Conservation (phyloP, 768 basidiomycete species). For the Cyclocybe cylindracea region DNA sequence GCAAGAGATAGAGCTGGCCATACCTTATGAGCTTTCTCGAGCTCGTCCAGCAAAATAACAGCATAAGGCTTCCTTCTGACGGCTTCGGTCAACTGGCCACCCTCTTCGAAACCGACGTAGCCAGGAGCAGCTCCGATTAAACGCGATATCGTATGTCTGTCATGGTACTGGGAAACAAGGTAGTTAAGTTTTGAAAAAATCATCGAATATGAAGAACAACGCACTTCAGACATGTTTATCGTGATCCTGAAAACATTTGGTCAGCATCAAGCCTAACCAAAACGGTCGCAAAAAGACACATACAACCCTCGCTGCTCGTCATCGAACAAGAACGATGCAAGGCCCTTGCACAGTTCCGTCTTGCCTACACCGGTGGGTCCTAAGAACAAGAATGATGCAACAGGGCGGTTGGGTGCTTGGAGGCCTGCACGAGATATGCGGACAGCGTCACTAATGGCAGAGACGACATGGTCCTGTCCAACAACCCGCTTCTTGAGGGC, state of each 20-base stretch:
- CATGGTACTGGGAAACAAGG: conserved; percentile 62
- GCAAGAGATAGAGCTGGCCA: background rate
- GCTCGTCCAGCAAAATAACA: conserved; percentile 81
- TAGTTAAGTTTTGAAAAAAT: background rate
- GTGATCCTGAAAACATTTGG: conserved; percentile 56
- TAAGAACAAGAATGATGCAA: conserved; percentile 90
- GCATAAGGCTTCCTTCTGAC: conserved; percentile 89
- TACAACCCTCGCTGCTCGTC: conserved; percentile 85
- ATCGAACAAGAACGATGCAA: conserved; percentile 88
- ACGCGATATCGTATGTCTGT: conserved; percentile 87
- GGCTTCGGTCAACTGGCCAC: conserved; percentile 89
- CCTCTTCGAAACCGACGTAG: conserved; percentile 90
- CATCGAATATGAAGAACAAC: background rate
- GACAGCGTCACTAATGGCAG: conserved; percentile 86
- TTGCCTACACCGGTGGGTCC: conserved; percentile 90
- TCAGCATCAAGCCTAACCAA: background rate
- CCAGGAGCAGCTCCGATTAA: conserved; percentile 93
- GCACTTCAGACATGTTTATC: conserved; percentile 90
- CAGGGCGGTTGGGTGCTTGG: conserved; percentile 84
- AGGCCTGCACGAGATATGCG: conserved; percentile 91
- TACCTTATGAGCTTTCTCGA: conserved; percentile 93
- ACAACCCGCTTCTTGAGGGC: conserved; percentile 73
- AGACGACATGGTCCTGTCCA: conserved; percentile 89
- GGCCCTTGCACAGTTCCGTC: conserved; percentile 88
- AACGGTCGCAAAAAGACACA: conserved; percentile 26